Conservation (phyloP, 495 filamentous ascomycete genomes). For the Geoglossum glabrum region DNA sequence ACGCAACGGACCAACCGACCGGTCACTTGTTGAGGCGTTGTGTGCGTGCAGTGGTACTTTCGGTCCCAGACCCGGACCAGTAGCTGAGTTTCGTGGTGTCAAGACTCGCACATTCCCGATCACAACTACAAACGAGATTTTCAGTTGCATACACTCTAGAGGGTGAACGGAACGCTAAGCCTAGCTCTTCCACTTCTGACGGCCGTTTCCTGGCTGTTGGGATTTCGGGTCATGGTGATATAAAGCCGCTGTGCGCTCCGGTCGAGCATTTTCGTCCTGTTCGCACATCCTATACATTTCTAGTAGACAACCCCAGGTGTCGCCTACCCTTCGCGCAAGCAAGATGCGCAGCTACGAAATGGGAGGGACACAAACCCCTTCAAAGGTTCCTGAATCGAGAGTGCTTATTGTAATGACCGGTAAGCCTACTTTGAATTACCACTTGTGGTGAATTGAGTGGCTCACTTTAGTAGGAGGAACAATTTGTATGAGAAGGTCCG, state of each 20-base stretch:
- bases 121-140: background rate
- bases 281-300: background rate
- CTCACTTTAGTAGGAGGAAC: slow-evolving; percentile 39
- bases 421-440: background rate
- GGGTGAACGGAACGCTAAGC: background rate
- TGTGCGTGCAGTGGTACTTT: background rate
- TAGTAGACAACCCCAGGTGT: background rate
- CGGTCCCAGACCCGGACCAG: background rate
- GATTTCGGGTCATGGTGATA: background rate
- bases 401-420: slow-evolving; percentile 81
- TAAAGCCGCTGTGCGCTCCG: background rate
- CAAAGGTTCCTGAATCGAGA: slow-evolving; percentile 39
- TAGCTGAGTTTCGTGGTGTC: background rate
- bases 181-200: background rate
- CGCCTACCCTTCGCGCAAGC: background rate
- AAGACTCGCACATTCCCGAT: background rate
- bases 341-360: background rate
- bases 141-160: background rate
- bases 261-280: background rate
- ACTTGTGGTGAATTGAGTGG: background rate
- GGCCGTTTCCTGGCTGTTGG: background rate
- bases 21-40: background rate
- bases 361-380: background rate
- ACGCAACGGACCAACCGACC: background rate
- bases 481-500: slow-evolving; percentile 67